phyloP scores from a whole-genome alignment of 2,329 filamentous ascomycete species.

The Phyllosticta citribraziliensis region DNA sequence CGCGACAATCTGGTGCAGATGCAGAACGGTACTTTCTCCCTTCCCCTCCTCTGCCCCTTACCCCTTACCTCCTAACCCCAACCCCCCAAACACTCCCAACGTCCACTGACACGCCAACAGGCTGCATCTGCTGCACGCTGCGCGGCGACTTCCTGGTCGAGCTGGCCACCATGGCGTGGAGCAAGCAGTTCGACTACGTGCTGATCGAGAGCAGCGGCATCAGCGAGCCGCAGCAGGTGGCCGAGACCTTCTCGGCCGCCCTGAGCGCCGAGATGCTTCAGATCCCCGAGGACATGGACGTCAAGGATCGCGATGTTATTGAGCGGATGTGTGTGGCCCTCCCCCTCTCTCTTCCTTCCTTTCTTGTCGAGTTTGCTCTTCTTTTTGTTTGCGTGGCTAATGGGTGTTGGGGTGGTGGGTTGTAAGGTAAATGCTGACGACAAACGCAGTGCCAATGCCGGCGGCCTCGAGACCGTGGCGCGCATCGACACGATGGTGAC shows the following conservation, averaged over 20 bases:
- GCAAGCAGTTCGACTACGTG: slow-evolving; percentile 59
- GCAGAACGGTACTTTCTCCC: slow-evolving; percentile 40
- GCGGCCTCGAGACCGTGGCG: slow-evolving; percentile 57
- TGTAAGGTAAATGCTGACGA: no score
- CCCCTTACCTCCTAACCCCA: background rate
- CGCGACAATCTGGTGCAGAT: slow-evolving; percentile 58
- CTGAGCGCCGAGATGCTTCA: slow-evolving; percentile 38
- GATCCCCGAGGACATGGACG: slow-evolving; percentile 33
- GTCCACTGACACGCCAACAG: background rate
- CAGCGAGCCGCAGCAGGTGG: slow-evolving; percentile 64
- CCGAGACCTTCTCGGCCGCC: slow-evolving; percentile 57
- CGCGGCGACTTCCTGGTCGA: slow-evolving; percentile 63
- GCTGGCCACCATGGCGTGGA: slow-evolving; percentile 52
- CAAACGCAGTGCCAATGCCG: slow-evolving; percentile 39
- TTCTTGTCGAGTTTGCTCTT: no score
- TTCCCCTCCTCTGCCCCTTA: background rate
- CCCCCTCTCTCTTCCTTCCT: background rate
- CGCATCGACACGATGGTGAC: slow-evolving; percentile 63
- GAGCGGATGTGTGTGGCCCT: slow-evolving; percentile 33
- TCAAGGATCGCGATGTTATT: slow-evolving; percentile 36
- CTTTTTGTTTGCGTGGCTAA: no score
- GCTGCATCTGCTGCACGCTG: slow-evolving; percentile 68
- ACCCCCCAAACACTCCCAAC: no score
- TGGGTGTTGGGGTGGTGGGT: slow-evolving; percentile 10
- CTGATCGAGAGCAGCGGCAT: slow-evolving; percentile 64